Evolutionary conservation across 1,139 yeast species (phyloP), one percentile per base, ranked within the genome.

Genomic region (Pichia sp.): DNA sequence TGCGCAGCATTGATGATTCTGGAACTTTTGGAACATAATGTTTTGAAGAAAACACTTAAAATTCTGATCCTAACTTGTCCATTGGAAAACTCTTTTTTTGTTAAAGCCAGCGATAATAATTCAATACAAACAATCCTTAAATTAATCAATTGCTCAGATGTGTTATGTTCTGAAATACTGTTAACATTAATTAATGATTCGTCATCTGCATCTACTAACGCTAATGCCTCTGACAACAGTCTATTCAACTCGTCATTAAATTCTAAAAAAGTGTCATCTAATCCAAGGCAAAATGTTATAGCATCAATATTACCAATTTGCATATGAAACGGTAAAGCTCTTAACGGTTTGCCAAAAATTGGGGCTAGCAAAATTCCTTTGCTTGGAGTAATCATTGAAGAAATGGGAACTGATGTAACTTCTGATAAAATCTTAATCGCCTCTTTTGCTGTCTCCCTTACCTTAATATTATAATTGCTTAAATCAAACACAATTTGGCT

Each of bases 221-320:
- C 96, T 50, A 92, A 70, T 0, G 97, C 96, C 62, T 94, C 99
- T 50, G 86, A 77, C 30, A 94, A 68, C 49, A 94, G 69, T 48
- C 98, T 71, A 50, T 84, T 84, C 50, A 94, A 67, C 58, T 92
- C 97, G 46, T 90, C 97, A 55, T 86, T 87, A 61, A 87, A 90
- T 9, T 84, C 82, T 55, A 92, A 68, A 56, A 92, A 89, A 0
- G 96, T 77, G 50, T 85, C 78, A 8, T 87, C 92, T 41, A 92
- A 71, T 2, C 83, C 80, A 50, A 94, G 69, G 58, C 97, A 92
- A 62, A 82, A 94, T 0, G 95, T 82, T 12, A 94, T 87, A 1
- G 97, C 98, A 65, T 92, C 98, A 50, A 94, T 89, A 62, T 92
- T 90, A 30, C 98, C 98, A 47, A 94, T 92, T 66, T 94, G 98